Conservation (phyloP, 2,329 filamentous ascomycete species). For the Myriosclerotinia duriaeana region DNA sequence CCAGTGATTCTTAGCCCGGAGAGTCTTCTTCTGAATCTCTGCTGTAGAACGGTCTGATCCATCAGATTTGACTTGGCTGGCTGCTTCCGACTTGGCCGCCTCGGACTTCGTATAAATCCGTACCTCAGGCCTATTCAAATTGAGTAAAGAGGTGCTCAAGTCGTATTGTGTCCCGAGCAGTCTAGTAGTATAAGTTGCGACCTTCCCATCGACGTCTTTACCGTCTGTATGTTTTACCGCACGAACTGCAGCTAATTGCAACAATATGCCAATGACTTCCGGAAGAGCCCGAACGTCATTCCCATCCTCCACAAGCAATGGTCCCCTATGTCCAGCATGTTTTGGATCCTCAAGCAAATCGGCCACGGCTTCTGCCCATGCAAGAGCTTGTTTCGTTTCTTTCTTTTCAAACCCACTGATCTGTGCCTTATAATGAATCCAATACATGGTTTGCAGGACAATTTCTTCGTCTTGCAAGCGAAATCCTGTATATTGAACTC, state of each 20-base stretch:
- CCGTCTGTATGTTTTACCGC: conserved; percentile 43
- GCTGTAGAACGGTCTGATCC: background rate
- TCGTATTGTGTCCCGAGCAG: conserved; percentile 28
- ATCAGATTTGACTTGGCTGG: background rate
- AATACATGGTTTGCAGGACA: conserved; percentile 30
- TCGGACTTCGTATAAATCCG: conserved; percentile 1
- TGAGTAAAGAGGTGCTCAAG: conserved; percentile 11
- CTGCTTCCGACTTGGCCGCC: background rate
- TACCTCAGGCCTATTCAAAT: conserved; percentile 5
- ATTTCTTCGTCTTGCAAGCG: conserved; percentile 28
- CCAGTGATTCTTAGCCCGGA: conserved; percentile 22
- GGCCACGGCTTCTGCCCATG: conserved; percentile 37
- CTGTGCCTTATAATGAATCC: conserved; percentile 33
- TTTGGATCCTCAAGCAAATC: conserved; percentile 36
- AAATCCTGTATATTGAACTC: conserved; percentile 36
- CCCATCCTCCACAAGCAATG: conserved; percentile 1
- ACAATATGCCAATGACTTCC: conserved; percentile 44
- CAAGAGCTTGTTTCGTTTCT: conserved; percentile 36
- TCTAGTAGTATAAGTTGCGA: conserved; percentile 43
- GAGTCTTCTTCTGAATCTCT: background rate
- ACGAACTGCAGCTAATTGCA: conserved; percentile 48
- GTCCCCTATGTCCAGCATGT: conserved; percentile 29
- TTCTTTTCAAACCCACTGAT: conserved; percentile 29
- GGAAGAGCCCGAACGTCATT: conserved; percentile 44
- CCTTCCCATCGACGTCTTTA: conserved; percentile 44